Evolutionary conservation across 441 rosid species (phyloP).

Genomic region (Arabidopsis hybrid): DNA sequence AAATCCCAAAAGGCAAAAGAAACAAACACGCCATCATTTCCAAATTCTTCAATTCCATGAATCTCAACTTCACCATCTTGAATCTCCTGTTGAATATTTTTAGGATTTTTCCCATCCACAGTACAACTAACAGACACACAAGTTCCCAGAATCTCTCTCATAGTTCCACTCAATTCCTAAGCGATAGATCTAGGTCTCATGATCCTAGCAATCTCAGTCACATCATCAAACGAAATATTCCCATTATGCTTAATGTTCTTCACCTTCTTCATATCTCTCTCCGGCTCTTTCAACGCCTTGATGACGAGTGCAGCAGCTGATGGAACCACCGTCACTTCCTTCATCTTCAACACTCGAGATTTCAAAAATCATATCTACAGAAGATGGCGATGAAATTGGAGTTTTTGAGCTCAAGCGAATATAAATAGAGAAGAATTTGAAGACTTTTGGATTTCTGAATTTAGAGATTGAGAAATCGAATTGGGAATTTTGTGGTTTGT

Average conservation of each 20-base stretch:
- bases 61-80: slow-evolving; percentile 73
- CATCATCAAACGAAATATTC: slow-evolving; percentile 76
- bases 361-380: too few species aligned
- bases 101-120: slow-evolving; percentile 85
- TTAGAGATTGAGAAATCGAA: too few species aligned
- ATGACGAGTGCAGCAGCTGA: slow-evolving; percentile 84
- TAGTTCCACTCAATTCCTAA: slow-evolving; percentile 73
- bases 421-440: too few species aligned
- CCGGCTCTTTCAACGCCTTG: slow-evolving; percentile 87
- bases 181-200: slow-evolving; percentile 85
- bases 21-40: slow-evolving; percentile 22
- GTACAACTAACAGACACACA: slow-evolving; percentile 88
- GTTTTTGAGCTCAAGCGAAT: too few species aligned
- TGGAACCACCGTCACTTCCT: slow-evolving; percentile 75
- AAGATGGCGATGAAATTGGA: too few species aligned
- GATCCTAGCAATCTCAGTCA: slow-evolving; percentile 79
- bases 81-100: slow-evolving; percentile 79
- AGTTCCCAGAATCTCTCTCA: slow-evolving; percentile 86
- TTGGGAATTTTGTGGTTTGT: too few species aligned
- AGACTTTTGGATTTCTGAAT: too few species aligned
- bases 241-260: slow-evolving; percentile 86
- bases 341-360: too few species aligned
- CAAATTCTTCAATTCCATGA: slow-evolving; percentile 53
- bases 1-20: slow-evolving; percentile 27
- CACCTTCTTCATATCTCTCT: slow-evolving; percentile 84